Conservation (phyloP, 2,329 filamentous ascomycete species). For the Talaromyces amestolkiae region DNA sequence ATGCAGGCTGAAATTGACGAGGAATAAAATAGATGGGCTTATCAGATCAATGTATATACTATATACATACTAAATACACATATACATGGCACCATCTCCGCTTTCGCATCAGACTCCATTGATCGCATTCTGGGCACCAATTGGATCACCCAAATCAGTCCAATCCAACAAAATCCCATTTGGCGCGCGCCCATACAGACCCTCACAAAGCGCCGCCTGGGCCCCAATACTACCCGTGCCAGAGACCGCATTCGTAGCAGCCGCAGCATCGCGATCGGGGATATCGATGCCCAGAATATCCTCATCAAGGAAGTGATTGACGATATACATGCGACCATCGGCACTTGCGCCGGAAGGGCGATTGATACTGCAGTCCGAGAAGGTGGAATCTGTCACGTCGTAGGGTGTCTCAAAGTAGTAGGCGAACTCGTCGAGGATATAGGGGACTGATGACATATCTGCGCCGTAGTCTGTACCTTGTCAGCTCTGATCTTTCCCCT, state of each 20-base stretch:
- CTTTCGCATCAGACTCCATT: slow-evolving; percentile 32
- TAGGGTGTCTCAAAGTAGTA: slow-evolving; percentile 51
- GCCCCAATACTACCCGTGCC: slow-evolving; percentile 46
- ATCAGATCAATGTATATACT: not conserved
- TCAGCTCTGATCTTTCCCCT: not conserved
- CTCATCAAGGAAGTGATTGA: slow-evolving; percentile 50
- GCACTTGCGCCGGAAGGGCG: slow-evolving; percentile 40
- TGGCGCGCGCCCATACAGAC: slow-evolving; percentile 39
- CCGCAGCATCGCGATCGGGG: slow-evolving; percentile 42
- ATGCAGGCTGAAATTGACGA: slow-evolving; percentile 39
- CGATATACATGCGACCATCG: slow-evolving; percentile 46
- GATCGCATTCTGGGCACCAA: slow-evolving; percentile 39
- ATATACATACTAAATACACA: not conserved
- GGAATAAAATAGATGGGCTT: slow-evolving; percentile 16
- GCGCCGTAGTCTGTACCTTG: slow-evolving; percentile 39
- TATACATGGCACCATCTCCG: not conserved
- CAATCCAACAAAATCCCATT: slow-evolving; percentile 48
- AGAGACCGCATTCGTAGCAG: slow-evolving; percentile 44
- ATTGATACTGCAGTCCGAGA: slow-evolving; percentile 45
- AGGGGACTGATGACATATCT: slow-evolving; percentile 38
- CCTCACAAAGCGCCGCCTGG: slow-evolving; percentile 40
- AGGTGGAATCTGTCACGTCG: slow-evolving; percentile 41
- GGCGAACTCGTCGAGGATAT: slow-evolving; percentile 44
- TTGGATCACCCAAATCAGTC: slow-evolving; percentile 46
- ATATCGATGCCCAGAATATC: slow-evolving; percentile 42